Conservation (phyloP, 2,329 filamentous ascomycete genomes). For the Pestalotiopsis fici region DNA sequence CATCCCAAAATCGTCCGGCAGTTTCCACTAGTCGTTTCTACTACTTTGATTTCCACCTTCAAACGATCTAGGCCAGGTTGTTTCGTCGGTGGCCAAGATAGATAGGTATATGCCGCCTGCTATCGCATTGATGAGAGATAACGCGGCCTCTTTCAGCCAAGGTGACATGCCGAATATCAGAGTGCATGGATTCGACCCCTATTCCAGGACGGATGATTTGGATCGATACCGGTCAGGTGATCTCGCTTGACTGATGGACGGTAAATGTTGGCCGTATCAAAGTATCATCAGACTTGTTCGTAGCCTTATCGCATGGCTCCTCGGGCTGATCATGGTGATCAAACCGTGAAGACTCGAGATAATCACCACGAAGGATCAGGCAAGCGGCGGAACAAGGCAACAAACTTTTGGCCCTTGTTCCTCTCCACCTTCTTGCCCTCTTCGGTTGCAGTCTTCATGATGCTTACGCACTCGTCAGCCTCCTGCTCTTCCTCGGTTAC, state of each 20-base stretch:
- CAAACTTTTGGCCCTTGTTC: conserved; percentile 88
- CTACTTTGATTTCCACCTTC: background rate
- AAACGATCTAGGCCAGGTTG: background rate
- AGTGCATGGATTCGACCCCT: background rate
- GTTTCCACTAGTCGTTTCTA: background rate
- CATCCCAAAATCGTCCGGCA: background rate
- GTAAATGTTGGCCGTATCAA: background rate
- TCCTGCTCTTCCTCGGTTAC: conserved; percentile 68
- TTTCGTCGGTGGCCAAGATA: background rate
- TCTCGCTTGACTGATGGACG: background rate
- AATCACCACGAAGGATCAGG: conserved; percentile 76
- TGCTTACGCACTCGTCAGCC: conserved; percentile 67
- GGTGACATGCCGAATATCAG: background rate
- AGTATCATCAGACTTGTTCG: background rate
- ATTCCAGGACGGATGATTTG: background rate
- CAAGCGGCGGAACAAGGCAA: conserved; percentile 81
- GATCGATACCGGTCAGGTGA: background rate
- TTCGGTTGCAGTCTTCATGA: conserved; percentile 86
- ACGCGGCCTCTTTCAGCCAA: background rate
- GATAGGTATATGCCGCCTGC: background rate
- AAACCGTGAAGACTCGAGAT: background rate
- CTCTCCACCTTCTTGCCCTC: conserved; percentile 96
- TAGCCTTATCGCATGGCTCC: background rate
- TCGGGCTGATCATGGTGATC: background rate
- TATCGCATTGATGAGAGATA: background rate